These are phyloP conservation scores for Colletotrichum sp. DNA, from an alignment of 2,329 filamentous ascomycete genomes.

Conservation along the genomic window DNA sequence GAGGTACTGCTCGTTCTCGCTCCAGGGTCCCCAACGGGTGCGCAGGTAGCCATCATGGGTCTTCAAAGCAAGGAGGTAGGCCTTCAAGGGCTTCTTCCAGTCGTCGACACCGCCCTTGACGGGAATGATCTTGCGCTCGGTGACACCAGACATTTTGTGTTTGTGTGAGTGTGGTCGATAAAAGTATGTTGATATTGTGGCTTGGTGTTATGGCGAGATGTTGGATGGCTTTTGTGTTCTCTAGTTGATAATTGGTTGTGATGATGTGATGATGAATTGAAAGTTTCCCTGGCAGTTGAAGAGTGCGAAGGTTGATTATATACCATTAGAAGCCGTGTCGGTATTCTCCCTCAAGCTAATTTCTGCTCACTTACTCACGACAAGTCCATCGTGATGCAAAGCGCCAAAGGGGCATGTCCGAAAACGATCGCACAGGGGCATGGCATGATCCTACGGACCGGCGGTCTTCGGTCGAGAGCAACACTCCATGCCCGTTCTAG, in stretches of 20 bases:
- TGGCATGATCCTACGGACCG: not conserved
- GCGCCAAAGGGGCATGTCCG: not conserved
- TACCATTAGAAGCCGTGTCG: not conserved
- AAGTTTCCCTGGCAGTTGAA: not conserved
- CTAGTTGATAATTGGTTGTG: not conserved
- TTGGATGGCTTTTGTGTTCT: not conserved
- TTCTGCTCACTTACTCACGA: not conserved
- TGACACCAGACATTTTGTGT: slow-evolving; percentile 4
- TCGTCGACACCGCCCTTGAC: slow-evolving; percentile 9
- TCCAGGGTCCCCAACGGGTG: slow-evolving; percentile 15
- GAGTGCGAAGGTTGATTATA: not conserved
- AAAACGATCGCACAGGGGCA: not conserved
- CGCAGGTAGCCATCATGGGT: slow-evolving; percentile 11
- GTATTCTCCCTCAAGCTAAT: not conserved
- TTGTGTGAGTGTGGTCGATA: not conserved
- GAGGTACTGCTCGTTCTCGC: slow-evolving; percentile 6
- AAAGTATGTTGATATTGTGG: not conserved
- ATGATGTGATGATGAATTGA: not conserved
- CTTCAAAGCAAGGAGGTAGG: slow-evolving; percentile 11
- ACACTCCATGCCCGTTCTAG: not conserved
- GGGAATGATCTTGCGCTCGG: slow-evolving; percentile 12
- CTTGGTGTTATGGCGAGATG: not conserved
- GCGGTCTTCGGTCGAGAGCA: not conserved
- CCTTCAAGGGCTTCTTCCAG: slow-evolving; percentile 12
- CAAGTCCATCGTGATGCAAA: not conserved